A percentile compares a stretch with the other conserved stretches of the same genome.
phyloP scores from a whole-genome alignment of 805 yeast species.

The Candida bentonensis region DNA sequence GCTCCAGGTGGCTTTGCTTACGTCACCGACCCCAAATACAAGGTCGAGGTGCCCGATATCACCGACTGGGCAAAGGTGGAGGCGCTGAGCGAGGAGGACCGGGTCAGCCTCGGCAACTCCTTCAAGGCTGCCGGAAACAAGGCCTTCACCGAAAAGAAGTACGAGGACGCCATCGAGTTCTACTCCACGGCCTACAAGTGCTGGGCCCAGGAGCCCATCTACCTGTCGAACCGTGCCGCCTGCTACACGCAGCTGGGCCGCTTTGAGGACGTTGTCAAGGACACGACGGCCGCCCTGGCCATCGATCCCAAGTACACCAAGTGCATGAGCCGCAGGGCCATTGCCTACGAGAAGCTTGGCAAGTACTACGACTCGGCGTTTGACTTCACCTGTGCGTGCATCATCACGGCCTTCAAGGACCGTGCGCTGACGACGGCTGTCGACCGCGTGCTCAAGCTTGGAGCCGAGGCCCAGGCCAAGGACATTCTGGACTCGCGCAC shows the following conservation, averaged over 20 bases:
- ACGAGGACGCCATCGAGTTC: slow-evolving; percentile 60
- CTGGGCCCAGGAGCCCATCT: slow-evolving; percentile 65
- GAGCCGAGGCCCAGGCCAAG: slow-evolving; percentile 59
- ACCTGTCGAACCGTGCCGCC: slow-evolving; percentile 91
- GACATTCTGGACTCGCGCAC: slow-evolving; percentile 38
- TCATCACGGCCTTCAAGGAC: slow-evolving; percentile 72
- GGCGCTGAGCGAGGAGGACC: slow-evolving; percentile 13
- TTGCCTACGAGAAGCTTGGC: slow-evolving; percentile 74
- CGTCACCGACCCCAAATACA: slow-evolving; percentile 10
- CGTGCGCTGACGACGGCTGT: slow-evolving; percentile 64
- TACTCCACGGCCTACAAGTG: slow-evolving; percentile 67
- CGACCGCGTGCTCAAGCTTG: slow-evolving; percentile 75
- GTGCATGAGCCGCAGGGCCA: slow-evolving; percentile 86
- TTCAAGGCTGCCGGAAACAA: slow-evolving; percentile 86
- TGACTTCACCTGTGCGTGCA: slow-evolving; percentile 80
- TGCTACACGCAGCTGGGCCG: slow-evolving; percentile 76
- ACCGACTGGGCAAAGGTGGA: slow-evolving; percentile 14
- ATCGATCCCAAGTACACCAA: slow-evolving; percentile 83
- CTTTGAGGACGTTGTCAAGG: slow-evolving; percentile 73
- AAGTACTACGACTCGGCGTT: slow-evolving; percentile 73
- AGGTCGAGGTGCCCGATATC: slow-evolving; percentile 23
- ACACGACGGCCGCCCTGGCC: slow-evolving; percentile 73
- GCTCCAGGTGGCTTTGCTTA: slow-evolving; percentile 15
- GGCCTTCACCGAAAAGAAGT: slow-evolving; percentile 56
- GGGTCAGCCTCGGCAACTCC: slow-evolving; percentile 46